These are phyloP conservation scores for Ceratocystis harringtonii DNA, from an alignment of 2,329 filamentous ascomycete species.

Conservation along the genomic window DNA sequence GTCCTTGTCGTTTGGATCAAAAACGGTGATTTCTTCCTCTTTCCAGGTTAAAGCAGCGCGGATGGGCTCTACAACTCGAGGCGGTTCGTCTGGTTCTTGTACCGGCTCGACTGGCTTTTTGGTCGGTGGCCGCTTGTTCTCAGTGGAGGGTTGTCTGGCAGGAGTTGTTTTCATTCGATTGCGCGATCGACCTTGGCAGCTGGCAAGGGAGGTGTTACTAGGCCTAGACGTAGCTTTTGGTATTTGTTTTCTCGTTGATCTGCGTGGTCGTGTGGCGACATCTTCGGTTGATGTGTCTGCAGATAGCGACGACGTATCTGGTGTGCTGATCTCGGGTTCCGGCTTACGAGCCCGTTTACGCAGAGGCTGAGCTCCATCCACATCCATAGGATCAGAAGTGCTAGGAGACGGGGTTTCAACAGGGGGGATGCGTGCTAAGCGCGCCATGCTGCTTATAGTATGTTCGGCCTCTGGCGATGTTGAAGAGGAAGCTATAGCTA, in stretches of 20 bases:
- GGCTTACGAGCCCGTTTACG: not conserved
- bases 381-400: constrained; percentile 10
- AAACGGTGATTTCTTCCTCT: constrained; percentile 52
- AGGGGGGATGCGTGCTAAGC: constrained; percentile 10
- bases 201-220: not conserved
- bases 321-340: not conserved
- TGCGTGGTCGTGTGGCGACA: constrained; percentile 5
- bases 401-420: not conserved
- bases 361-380: constrained; percentile 8
- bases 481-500: not conserved
- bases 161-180: not conserved
- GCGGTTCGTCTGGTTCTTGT: constrained; percentile 6
- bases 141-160: not conserved
- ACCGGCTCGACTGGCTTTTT: not conserved
- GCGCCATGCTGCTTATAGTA: constrained; percentile 9
- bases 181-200: not conserved
- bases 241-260: constrained; percentile 1
- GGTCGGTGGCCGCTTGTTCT: not conserved
- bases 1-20: constrained; percentile 48
- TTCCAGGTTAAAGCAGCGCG: constrained; percentile 50
- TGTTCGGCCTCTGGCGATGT: not conserved
- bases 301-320: not conserved
- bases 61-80: constrained; percentile 35
- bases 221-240: not conserved
- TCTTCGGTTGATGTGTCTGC: constrained; percentile 5